A percentile compares a stretch with the other conserved stretches of the same genome.
Evolutionary conservation across 148 eudicot species (phyloP).

Genomic region (Linanthus parryae): DNA sequence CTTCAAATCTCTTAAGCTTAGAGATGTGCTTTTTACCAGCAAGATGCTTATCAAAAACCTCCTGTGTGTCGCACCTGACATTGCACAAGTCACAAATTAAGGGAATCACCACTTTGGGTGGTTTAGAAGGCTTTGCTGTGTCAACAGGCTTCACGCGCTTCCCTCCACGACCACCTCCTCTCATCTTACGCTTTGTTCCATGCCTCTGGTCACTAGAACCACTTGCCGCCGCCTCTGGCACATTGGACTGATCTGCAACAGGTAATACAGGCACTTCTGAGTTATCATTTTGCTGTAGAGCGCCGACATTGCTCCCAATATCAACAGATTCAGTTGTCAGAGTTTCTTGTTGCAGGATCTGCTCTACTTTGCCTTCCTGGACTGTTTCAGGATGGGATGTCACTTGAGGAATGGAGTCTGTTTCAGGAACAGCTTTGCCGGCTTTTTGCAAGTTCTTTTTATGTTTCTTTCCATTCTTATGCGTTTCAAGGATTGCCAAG

Average conservation of each 20-base stretch:
- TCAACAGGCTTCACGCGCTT: conserved; percentile 19
- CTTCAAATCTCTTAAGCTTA: conserved; percentile 26
- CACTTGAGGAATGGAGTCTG: conserved; percentile 10
- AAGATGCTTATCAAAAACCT: conserved; percentile 26
- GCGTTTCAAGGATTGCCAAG: conserved; percentile 61
- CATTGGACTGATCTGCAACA: conserved; percentile 7
- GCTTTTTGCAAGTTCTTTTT: conserved; percentile 30
- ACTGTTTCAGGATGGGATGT: neutral
- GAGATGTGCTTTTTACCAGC: conserved; percentile 31
- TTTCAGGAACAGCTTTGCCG: conserved; percentile 13
- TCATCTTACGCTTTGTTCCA: conserved; percentile 31
- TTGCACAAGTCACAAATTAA: conserved; percentile 33
- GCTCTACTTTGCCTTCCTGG: conserved; percentile 6
- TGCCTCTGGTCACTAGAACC: conserved; percentile 11
- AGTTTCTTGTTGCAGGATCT: too few relatives aligned
- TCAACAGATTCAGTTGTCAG: conserved; percentile 11
- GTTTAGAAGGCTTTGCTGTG: conserved; percentile 11
- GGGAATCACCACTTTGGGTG: conserved; percentile 31
- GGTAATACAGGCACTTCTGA: too few relatives aligned
- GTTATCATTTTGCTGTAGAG: too few relatives aligned
- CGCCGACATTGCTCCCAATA: conserved; percentile 15
- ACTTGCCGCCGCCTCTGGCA: conserved; percentile 10
- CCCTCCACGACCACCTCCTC: conserved; percentile 26
- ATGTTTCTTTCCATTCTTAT: conserved; percentile 68
- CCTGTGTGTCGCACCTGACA: conserved; percentile 36